Evolutionary conservation across 371 early-diverging fungal species (phyloP), one percentile per base, ranked within the genome.

Genomic region (Mucor irregularis): DNA sequence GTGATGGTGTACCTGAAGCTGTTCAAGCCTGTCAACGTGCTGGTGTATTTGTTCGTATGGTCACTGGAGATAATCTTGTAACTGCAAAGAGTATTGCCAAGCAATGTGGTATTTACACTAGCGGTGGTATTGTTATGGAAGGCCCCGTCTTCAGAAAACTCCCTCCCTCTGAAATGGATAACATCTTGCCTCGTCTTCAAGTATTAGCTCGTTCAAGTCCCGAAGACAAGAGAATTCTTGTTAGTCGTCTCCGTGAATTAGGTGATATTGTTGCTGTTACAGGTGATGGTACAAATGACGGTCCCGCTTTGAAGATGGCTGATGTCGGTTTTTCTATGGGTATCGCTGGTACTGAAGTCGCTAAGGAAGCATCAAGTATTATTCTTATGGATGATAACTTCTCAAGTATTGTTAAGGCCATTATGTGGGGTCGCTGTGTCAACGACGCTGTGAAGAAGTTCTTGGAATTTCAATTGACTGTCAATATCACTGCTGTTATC

Each of bases 281-380:
- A 5, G 90, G 90, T 37, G 90, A 90, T 64, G 90, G 90, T 57
- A 84, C 82, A 24, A 84, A 84, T 49, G 82, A 85, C 66, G 88
- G 82, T 16, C 87, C 88, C 14, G 89, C 90, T 8, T 66, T 90
- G 29, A 90, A 89, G 61, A 58, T 71, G 64, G 86, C 90, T 4
- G 86, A 90, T 61, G 85, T 90, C 11, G 90, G 90, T 17, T 87
- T 88, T 62, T 75, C 81, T 10, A 86, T 89, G 90, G 90, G 90
- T 50, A 85, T 86, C 54, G 73, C 84, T 26, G 90, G 90, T 53
- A 87, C 90, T 19, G 89, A 89, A 61, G 84, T 89, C 4, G 85
- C 89, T 35, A 89, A 88, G 56, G 84, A 88, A 64, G 90, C 89
- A 5, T 84, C 87, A 6, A 64, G 79, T 31, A 88, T 90, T 56